Evolutionary conservation across 495 filamentous ascomycete species (phyloP).

Genomic region (Penicillium roqueforti): DNA sequence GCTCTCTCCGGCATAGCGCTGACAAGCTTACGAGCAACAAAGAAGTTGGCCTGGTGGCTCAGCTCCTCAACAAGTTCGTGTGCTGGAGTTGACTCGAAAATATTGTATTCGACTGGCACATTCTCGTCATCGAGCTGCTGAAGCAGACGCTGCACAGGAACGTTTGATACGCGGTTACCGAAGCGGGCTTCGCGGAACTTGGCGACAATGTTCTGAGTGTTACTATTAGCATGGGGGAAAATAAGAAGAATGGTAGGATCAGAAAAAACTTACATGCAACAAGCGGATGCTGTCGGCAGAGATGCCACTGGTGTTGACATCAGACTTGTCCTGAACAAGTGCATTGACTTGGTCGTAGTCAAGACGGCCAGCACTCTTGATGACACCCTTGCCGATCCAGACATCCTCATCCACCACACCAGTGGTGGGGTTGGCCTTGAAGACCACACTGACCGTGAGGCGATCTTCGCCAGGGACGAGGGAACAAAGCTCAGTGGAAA

Average conservation of each 20-base stretch:
- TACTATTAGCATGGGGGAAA: constrained; percentile 1
- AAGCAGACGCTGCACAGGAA: constrained; percentile 80
- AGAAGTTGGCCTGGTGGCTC: constrained; percentile 81
- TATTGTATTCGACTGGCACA: constrained; percentile 90
- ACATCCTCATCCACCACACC: constrained; percentile 72
- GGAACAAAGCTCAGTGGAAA: constrained; percentile 83
- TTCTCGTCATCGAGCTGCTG: constrained; percentile 98
- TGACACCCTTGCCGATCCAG: constrained; percentile 91
- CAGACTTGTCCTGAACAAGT: constrained; percentile 58
- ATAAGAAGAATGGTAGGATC: background rate
- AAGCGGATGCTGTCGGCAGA: constrained; percentile 67
- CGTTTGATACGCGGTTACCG: constrained; percentile 67
- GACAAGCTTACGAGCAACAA: constrained; percentile 80
- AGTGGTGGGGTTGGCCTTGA: constrained; percentile 74
- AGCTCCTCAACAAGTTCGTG: constrained; percentile 95
- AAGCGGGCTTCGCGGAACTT: constrained; percentile 87
- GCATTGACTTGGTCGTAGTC: constrained; percentile 81
- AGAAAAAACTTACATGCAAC: constrained; percentile 57
- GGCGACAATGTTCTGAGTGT: constrained; percentile 60
- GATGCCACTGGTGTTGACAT: constrained; percentile 55
- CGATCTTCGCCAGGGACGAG: constrained; percentile 81
- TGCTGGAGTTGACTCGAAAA: constrained; percentile 84
- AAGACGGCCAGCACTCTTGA: constrained; percentile 84
- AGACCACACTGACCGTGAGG: constrained; percentile 86
- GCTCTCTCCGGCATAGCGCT: constrained; percentile 85